Conservation (phyloP, 148 eudicot species). For the Salicornia ramosissima region DNA sequence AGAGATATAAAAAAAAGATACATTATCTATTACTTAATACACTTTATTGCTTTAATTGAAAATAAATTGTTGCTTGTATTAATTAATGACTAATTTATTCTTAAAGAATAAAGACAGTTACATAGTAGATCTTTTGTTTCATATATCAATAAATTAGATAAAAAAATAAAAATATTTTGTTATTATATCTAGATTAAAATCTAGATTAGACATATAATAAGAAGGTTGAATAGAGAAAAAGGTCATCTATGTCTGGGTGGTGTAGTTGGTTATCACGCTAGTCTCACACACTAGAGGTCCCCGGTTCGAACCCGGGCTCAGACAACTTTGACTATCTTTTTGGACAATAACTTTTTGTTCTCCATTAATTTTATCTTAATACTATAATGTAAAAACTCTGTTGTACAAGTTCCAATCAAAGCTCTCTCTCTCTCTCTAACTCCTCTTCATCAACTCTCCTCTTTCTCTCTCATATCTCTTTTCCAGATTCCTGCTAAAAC, state of each 20-base stretch:
- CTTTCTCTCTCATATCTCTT: not conserved
- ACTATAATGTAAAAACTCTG: not conserved
- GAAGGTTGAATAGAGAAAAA: no score
- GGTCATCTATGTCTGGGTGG: slow-evolving; percentile 37
- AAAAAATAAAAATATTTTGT: no score
- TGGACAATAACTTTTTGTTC: not conserved
- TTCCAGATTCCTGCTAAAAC: not conserved
- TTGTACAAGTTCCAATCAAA: not conserved
- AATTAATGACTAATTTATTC: no score
- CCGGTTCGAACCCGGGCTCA: slow-evolving; percentile 72
- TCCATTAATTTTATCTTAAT: not conserved
- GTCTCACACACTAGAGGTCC: slow-evolving; percentile 91
- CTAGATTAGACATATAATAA: no score
- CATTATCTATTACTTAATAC: no score
- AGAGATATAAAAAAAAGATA: no score
- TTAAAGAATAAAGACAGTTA: no score
- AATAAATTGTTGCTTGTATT: no score
- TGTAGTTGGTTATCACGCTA: slow-evolving; percentile 96
- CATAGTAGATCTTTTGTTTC: no score
- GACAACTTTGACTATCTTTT: not conserved
- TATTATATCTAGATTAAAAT: no score
- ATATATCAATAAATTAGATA: no score
- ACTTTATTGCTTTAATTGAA: no score
- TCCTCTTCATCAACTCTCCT: not conserved
- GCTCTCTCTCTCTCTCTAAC: not conserved